A percentile compares a stretch with the other conserved stretches of the same genome.
Evolutionary conservation across 179 eudicot species (phyloP).

Genomic region (Silene coronaria): DNA sequence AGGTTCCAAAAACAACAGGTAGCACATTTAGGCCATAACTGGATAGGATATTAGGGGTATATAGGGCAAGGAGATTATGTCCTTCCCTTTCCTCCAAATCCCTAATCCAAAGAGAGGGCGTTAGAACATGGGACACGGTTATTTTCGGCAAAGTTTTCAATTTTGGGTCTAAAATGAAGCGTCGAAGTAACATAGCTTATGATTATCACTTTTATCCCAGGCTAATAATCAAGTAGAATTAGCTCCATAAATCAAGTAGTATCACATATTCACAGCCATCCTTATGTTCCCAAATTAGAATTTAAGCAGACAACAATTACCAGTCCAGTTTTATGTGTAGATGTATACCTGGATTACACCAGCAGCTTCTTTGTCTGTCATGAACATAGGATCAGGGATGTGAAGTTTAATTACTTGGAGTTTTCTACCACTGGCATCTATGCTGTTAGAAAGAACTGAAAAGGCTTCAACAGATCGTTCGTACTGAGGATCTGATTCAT

Average conservation of each 20-base stretch:
- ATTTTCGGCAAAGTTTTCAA: too few relatives aligned
- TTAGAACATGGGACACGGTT: too few relatives aligned
- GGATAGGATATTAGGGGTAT: neutral
- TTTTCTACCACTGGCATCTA: slow-evolving; percentile 81
- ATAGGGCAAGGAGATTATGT: too few relatives aligned
- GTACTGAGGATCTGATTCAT: slow-evolving; percentile 73
- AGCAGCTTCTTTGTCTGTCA: slow-evolving; percentile 82
- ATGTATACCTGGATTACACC: slow-evolving; percentile 60
- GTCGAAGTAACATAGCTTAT: too few relatives aligned
- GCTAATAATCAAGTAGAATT: too few relatives aligned
- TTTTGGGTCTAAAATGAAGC: too few relatives aligned
- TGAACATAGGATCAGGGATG: slow-evolving; percentile 76
- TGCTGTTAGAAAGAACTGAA: slow-evolving; percentile 52
- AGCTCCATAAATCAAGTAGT: neutral
- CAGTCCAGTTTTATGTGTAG: neutral
- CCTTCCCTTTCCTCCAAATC: too few relatives aligned
- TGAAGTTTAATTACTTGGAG: slow-evolving; percentile 77
- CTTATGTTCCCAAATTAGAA: neutral
- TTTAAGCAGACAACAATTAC: neutral
- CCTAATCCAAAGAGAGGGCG: too few relatives aligned
- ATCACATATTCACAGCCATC: too few relatives aligned
- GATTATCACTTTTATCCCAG: too few relatives aligned
- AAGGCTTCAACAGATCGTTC: slow-evolving; percentile 68
- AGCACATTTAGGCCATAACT: too few relatives aligned
- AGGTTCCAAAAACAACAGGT: neutral